Percentiles rank a stretch among this genome's conserved stretches.
These are phyloP conservation scores for Penicillium dipodomyicola DNA, from an alignment of 495 filamentous ascomycete species.

Conservation along the genomic window DNA sequence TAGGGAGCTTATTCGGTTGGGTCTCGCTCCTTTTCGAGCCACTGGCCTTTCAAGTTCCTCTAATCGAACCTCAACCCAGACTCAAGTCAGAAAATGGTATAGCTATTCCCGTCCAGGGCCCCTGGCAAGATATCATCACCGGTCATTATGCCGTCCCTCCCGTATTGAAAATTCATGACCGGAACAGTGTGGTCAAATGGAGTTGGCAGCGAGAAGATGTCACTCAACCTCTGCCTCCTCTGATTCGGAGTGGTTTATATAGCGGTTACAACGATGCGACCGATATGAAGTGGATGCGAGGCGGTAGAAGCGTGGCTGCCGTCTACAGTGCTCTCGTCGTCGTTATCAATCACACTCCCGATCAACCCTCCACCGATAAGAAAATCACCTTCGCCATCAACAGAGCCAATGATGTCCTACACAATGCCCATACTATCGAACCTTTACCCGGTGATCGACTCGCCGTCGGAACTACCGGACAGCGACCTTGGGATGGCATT, in stretches of 20 bases:
- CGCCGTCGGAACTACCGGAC: conserved; percentile 30
- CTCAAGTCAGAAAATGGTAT: conserved; percentile 15
- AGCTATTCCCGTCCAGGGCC: background rate
- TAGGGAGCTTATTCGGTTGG: conserved; percentile 20
- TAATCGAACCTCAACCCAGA: conserved; percentile 25
- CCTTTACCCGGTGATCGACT: conserved; percentile 24
- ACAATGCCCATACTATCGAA: conserved; percentile 31
- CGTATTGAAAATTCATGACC: conserved; percentile 28
- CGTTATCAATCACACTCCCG: conserved; percentile 31
- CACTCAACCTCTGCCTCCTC: conserved; percentile 19
- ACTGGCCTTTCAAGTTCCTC: conserved; percentile 16
- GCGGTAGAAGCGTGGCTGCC: conserved; percentile 24
- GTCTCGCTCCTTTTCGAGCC: conserved; percentile 21
- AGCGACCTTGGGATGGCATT: conserved; percentile 30
- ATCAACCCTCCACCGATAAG: conserved; percentile 28
- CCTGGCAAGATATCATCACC: conserved; percentile 32
- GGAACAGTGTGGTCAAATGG: conserved; percentile 26
- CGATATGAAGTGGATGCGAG: conserved; percentile 30
- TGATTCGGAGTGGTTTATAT: conserved; percentile 21
- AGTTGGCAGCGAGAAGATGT: conserved; percentile 28
- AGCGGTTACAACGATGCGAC: conserved; percentile 30
- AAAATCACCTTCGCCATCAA: conserved; percentile 29
- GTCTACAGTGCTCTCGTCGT: conserved; percentile 26
- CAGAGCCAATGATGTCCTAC: conserved; percentile 22
- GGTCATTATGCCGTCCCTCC: conserved; percentile 28